These are phyloP conservation scores for Thalassiosira livingstoniorum DNA, from an alignment of 352 stramenopile species.

Conservation along the genomic window DNA sequence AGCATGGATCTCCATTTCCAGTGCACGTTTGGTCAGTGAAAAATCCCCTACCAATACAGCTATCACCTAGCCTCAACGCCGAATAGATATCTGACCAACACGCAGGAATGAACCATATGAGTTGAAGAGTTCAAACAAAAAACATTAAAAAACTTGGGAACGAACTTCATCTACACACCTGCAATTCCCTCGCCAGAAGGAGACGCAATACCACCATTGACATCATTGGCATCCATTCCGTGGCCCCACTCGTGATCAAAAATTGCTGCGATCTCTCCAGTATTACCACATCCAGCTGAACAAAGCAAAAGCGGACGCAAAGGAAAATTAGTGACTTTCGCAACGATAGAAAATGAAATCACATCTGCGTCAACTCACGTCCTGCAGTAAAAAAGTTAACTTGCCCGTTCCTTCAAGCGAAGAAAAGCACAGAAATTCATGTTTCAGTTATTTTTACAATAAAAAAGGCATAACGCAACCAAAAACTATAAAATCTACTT, in stretches of 20 bases:
- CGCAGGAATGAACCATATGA: no score
- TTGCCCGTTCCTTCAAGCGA: no score
- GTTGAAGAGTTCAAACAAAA: no score
- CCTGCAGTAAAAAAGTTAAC: no score
- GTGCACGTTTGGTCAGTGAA: neutral
- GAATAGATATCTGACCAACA: constrained; percentile 52
- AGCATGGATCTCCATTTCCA: neutral
- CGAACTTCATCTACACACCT: no score
- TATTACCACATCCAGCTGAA: constrained; percentile 39
- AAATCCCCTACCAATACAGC: constrained; percentile 44
- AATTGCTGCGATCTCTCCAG: constrained; percentile 26
- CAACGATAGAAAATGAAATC: constrained; percentile 37
- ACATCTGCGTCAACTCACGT: no score
- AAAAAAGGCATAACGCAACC: no score
- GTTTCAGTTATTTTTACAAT: neutral
- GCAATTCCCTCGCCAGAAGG: constrained; percentile 51
- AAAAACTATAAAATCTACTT: constrained; percentile 36
- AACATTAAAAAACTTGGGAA: no score
- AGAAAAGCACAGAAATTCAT: no score
- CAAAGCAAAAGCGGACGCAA: no score
- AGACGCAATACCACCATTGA: constrained; percentile 26
- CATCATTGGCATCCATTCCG: constrained; percentile 37
- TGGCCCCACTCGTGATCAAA: constrained; percentile 47
- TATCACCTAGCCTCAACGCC: constrained; percentile 25
- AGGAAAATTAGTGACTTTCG: no score